Conservation (phyloP, 257 asterid genomes). For the Solanum appendiculatum region DNA sequence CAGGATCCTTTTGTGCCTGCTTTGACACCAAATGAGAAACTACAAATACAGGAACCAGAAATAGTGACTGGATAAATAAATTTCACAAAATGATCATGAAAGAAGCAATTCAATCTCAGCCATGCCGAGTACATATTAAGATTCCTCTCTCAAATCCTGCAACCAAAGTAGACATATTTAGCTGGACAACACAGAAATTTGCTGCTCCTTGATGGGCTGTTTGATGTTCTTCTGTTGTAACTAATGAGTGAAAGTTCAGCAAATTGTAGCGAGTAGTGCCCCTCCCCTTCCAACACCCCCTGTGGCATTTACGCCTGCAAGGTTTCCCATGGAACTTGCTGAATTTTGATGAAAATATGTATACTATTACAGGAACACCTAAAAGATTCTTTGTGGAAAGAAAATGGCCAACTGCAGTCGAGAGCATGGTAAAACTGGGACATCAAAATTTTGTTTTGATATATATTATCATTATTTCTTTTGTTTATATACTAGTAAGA, state of each 20-base stretch:
- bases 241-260: neutral
- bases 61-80: neutral
- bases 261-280: too few species aligned
- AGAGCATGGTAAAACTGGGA: too few species aligned
- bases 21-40: neutral
- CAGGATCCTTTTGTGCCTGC: neutral
- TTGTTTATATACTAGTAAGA: too few species aligned
- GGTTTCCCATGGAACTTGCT: neutral
- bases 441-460: too few species aligned
- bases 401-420: too few species aligned
- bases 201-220: neutral
- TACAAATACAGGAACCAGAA: neutral
- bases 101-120: neutral
- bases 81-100: neutral
- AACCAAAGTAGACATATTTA: neutral
- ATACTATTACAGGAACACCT: too few species aligned
- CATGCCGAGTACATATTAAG: neutral
- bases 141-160: neutral
- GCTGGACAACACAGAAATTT: neutral
- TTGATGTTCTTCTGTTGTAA: neutral
- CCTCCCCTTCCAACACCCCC: neutral
- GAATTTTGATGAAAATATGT: neutral
- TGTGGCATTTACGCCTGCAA: neutral
- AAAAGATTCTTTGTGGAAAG: too few species aligned
- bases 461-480: too few species aligned